Evolutionary conservation across 202 grass and related monocot genomes (phyloP).

Genomic region (Carex sylvatica): DNA sequence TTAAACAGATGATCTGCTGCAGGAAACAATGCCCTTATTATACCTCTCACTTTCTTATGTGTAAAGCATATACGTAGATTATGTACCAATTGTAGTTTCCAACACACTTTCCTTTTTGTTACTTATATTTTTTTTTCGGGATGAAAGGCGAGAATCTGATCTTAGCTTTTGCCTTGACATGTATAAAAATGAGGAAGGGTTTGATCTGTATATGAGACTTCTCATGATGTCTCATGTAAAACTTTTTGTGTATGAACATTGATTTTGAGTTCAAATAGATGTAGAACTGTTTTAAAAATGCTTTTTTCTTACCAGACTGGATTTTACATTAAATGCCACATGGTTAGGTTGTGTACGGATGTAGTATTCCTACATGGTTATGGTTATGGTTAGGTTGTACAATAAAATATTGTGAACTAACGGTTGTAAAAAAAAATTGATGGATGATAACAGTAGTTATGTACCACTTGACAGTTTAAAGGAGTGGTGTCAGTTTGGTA

Average conservation of each 20-base stretch:
- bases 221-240: not conserved
- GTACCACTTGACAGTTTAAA: not conserved
- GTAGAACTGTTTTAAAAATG: not conserved
- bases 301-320: not conserved
- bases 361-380: not conserved
- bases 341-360: not conserved
- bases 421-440: not conserved
- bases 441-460: not conserved
- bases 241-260: slow-evolving; percentile 1
- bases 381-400: not conserved
- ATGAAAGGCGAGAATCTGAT: not conserved
- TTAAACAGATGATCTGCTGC: slow-evolving; percentile 14
- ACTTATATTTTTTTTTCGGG: not conserved
- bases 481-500: not conserved
- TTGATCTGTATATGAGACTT: not conserved
- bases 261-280: slow-evolving; percentile 4
- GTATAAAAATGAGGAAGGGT: slow-evolving; percentile 2
- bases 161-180: not conserved
- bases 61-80: slow-evolving; percentile 25
- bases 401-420: not conserved
- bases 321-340: slow-evolving; percentile 2
- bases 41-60: slow-evolving; percentile 7
- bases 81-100: not conserved
- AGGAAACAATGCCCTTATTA: not conserved
- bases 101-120: slow-evolving; percentile 14